Conservation (phyloP, 306 rosid species). For the Carpinus fangiana region DNA sequence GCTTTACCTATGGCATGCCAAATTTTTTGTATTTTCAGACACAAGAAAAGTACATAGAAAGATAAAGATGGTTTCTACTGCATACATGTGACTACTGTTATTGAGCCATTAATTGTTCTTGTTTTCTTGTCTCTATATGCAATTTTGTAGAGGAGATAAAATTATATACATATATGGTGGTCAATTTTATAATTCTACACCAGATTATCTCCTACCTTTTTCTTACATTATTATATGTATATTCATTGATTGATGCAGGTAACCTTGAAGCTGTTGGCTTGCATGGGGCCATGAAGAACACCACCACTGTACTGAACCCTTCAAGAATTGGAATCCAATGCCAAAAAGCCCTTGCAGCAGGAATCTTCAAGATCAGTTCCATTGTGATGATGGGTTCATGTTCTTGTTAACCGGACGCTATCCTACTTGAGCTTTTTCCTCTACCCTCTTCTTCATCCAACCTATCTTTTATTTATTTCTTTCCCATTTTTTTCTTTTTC, state of each 20-base stretch:
- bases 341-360: conserved; percentile 27
- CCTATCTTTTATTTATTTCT: not conserved
- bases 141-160: not conserved
- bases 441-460: conserved; percentile 14
- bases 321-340: conserved; percentile 33
- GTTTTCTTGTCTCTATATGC: not conserved
- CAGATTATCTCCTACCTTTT: conserved; percentile 36
- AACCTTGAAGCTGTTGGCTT: conserved; percentile 22
- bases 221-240: conserved; percentile 17
- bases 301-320: conserved; percentile 33
- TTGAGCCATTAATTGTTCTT: conserved; percentile 9
- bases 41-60: not conserved
- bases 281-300: conserved; percentile 38
- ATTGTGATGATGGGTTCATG: conserved; percentile 15
- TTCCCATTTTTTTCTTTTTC: not conserved
- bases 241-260: conserved; percentile 40
- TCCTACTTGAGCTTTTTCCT: conserved; percentile 86
- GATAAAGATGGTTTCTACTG: not conserved
- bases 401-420: conserved; percentile 57
- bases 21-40: not conserved
- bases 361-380: conserved; percentile 24
- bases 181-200: conserved; percentile 8
- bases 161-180: not conserved
- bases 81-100: conserved; percentile 25
- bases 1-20: not conserved